Evolutionary conservation across 257 asterid genomes (phyloP).

Genomic region (Ballota nigra): DNA sequence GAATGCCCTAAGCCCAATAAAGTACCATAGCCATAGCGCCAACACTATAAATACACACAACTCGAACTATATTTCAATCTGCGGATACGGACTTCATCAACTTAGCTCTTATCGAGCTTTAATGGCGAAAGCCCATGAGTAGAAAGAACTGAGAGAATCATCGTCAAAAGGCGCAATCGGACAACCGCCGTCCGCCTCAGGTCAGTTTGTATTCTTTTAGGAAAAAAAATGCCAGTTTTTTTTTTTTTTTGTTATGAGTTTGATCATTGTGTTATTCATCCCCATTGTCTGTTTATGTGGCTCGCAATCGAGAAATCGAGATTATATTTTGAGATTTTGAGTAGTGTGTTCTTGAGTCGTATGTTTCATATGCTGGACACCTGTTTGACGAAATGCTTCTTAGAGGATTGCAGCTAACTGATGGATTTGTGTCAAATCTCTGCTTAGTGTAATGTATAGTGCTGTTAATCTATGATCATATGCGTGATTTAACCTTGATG

Average conservation of each 20-base stretch:
- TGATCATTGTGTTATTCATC: not conserved
- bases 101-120: not conserved
- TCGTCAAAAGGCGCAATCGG: not conserved
- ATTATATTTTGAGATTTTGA: not conserved
- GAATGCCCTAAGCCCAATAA: not conserved
- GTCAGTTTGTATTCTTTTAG: not conserved
- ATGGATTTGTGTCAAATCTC: not conserved
- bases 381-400: not conserved
- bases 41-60: conserved; percentile 8
- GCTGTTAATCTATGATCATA: not conserved
- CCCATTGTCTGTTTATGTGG: not conserved
- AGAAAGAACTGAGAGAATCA: not conserved
- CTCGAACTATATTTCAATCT: not conserved
- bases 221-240: not conserved
- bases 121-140: not conserved
- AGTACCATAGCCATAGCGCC: not conserved
- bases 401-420: conserved; percentile 15
- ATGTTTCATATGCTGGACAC: not conserved
- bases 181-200: conserved; percentile 6
- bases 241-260: not conserved
- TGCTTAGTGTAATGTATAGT: not conserved
- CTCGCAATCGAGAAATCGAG: not conserved
- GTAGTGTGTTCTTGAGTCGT: not conserved
- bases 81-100: not conserved
- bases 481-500: not conserved